Percentiles rank a stretch among this genome's conserved stretches.
Conservation (phyloP, 2,329 filamentous ascomycete genomes). For the Neonectria hederae region DNA sequence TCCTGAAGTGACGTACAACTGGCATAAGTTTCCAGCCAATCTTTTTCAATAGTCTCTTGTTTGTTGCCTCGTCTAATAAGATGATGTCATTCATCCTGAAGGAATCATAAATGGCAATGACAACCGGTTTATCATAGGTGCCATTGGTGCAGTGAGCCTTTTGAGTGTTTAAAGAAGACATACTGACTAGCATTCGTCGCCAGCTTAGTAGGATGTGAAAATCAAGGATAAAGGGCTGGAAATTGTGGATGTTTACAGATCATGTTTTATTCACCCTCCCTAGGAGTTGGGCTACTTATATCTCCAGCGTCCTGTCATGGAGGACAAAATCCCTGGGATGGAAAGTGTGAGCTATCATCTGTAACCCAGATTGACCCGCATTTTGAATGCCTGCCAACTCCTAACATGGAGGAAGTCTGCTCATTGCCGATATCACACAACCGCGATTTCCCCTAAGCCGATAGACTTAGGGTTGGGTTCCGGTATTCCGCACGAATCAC, state of each 20-base stretch:
- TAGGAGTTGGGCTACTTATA: constrained; percentile 3
- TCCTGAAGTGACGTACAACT: constrained; percentile 23
- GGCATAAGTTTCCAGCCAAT: constrained; percentile 41
- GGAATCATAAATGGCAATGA: constrained; percentile 8
- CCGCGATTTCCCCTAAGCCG: background rate
- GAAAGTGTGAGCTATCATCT: background rate
- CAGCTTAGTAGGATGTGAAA: background rate
- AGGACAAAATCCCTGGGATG: background rate
- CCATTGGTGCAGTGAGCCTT: background rate
- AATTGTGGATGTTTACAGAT: background rate
- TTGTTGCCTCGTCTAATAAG: constrained; percentile 23
- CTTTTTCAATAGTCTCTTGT: constrained; percentile 27
- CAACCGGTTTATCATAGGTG: constrained; percentile 13
- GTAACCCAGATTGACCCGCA: constrained; percentile 23
- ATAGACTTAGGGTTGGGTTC: background rate
- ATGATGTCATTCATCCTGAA: background rate
- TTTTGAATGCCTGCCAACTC: too few relatives aligned
- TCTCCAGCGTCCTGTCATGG: background rate
- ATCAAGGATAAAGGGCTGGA: background rate
- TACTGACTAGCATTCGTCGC: background rate
- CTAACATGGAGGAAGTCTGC: constrained; percentile 1
- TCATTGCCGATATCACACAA: background rate
- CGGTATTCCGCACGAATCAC: background rate
- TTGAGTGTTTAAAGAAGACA: background rate
- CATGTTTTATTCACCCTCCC: background rate